Evolutionary conservation across 1,284 basidiomycete species (phyloP), one percentile per base, ranked within the genome.

Genomic region (Exobasidium rhododendri): DNA sequence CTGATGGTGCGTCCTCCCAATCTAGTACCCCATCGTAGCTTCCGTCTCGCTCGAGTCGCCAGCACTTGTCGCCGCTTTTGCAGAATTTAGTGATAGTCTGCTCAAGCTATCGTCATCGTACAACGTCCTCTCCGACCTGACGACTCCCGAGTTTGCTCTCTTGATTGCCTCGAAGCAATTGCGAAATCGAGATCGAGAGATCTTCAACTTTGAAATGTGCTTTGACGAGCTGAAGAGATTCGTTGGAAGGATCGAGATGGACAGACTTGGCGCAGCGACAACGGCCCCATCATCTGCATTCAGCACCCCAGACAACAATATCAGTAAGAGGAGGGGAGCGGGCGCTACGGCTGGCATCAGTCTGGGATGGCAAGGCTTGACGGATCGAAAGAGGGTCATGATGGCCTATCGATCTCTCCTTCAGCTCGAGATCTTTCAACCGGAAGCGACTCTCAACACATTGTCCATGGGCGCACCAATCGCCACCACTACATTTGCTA

Each of bases 181-280:
- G 0, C 68, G 71, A 51, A 63, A 66, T 2, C 65, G 68, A 17
- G 74, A 73, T 45, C 65, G 69, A 10, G 44, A 52, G n/a, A 62
- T 70, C n/a, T 79, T 79, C 62, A 79, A 75, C 58, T 78, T 78
- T 55, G 77, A 77, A 60, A 76, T 78, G 74, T 67, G 65, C 31
- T 73, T 72, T 35, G 66, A 73, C 45, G 72, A 77, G 40, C 50
- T 78, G 0, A 32, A 61, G 3, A 65, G 70, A 2, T 79, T 77
- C 51, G 75, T 61, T 20, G 31, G 57, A 31, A 56, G 63, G 24
- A 43, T 53, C 11, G 54, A 59, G 26, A 43, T 58, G 7, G 59
- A 67, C 22, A 13, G 62, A 5, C 40, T 31, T 20, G 58, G 14
- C 26, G 58, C 29, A 35, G 49, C 7, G 20, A 31, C 43, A 20